Evolutionary conservation across 345 rosid genomes (phyloP).

Genomic region (Lumnitzera littorea): DNA sequence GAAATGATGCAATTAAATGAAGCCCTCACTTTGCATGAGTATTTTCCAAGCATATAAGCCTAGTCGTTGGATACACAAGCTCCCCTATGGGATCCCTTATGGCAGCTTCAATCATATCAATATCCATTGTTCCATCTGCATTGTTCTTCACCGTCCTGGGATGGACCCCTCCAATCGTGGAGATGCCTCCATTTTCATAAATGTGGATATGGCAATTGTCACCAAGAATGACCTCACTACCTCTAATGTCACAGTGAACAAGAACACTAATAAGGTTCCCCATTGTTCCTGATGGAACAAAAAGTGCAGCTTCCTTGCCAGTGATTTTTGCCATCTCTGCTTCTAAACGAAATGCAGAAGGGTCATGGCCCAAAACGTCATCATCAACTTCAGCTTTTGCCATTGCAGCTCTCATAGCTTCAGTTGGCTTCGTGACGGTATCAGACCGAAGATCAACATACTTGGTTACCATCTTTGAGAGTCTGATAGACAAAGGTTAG

Average conservation of each 20-base stretch:
- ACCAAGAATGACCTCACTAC: conserved; percentile 95
- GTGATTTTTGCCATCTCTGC: conserved; percentile 58
- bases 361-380: conserved; percentile 68
- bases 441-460: conserved; percentile 89
- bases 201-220: conserved; percentile 72
- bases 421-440: conserved; percentile 85
- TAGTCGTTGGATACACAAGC: conserved; percentile 71
- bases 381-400: conserved; percentile 89
- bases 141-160: conserved; percentile 74
- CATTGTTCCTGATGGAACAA: conserved; percentile 95
- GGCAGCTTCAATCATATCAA: conserved; percentile 63
- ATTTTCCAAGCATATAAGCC: conserved; percentile 89
- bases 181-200: conserved; percentile 80
- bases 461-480: conserved; percentile 45
- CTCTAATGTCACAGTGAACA: conserved; percentile 78
- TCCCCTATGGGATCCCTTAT: conserved; percentile 65
- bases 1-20: not conserved
- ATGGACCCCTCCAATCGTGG: conserved; percentile 89
- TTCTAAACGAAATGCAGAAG: conserved; percentile 57
- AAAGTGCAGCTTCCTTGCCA: conserved; percentile 86
- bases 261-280: conserved; percentile 89
- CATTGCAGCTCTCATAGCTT: conserved; percentile 88
- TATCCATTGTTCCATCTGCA: conserved; percentile 74
- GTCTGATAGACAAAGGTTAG: too few relatives aligned
- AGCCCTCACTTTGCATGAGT: conserved; percentile 77